Evolutionary conservation across 2,329 filamentous ascomycete genomes (phyloP), one percentile per base, ranked within the genome.

Genomic region (Trichophyton benhamiae): DNA sequence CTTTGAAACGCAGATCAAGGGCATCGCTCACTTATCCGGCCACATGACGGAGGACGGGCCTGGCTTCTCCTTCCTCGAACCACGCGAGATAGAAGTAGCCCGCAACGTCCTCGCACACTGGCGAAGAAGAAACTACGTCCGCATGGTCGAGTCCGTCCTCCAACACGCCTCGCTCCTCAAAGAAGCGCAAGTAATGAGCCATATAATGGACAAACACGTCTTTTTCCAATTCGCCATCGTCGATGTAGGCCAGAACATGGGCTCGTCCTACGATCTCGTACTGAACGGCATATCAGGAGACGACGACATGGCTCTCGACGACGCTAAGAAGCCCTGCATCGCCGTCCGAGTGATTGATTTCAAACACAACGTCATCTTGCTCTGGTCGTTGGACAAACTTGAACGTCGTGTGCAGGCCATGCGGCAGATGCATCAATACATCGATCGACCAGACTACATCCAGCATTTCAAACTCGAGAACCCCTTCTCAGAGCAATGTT

Each of bases 181-280:
- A 72, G 94, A 99, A 74, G 94, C 94, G 1, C 94, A 99, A 71
- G 87, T 99, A 63, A 94, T 99, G 89, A 95, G 91, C 76, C 92
- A 96, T 68, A 89, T 95, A 68, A 88, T 99, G 77, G 89, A 94
- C 67, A 94, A 96, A 72, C 85, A 85, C 66, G 88, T 96, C 7
- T 87, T 92, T 20, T 97, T 99, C 72, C 94, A 99, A 72, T 99
- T 97, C 71, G 87, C 89, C 11, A 86, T 96, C 61, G 85, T 97
- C 36, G 92, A 96, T 68, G 79, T 87, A 65, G 94, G 94, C 1
- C 91, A 99, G 69, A 86, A 85, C 22, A 82, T 95, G 66, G 91
- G 88, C 67, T 99, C 94, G 2, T 95, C 91, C 0, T 99, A 99
- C 74, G 94, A 99, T 73, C 87, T 99, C 75, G 91, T 97, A 2